A percentile compares a stretch with the other conserved stretches of the same genome.
phyloP scores from a whole-genome alignment of 495 filamentous ascomycete genomes.

The Aspergillus carlsbadensis region DNA sequence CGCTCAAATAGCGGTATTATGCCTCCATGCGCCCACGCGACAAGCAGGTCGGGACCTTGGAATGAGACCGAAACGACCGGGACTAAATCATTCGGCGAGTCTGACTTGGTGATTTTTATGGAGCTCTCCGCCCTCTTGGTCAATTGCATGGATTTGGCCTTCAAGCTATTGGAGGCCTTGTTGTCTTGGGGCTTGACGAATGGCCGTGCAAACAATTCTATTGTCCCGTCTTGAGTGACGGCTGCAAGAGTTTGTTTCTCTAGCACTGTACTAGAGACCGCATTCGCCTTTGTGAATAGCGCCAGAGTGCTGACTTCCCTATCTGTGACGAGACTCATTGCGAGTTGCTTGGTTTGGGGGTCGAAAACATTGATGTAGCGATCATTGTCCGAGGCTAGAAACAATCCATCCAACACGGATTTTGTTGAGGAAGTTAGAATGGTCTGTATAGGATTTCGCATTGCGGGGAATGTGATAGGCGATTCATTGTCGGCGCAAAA shows the following conservation, averaged over 20 bases:
- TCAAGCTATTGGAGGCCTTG: constrained; percentile 34
- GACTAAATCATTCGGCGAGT: constrained; percentile 40
- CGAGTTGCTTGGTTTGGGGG: constrained; percentile 37
- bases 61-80: constrained; percentile 47
- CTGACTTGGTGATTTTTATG: constrained; percentile 50
- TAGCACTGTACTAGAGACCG: constrained; percentile 12
- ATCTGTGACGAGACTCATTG: constrained; percentile 53
- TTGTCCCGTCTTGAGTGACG: constrained; percentile 53
- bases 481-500: constrained; percentile 46
- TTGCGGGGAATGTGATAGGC: constrained; percentile 48
- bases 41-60: constrained; percentile 46
- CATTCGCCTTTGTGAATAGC: constrained; percentile 24
- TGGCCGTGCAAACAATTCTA: constrained; percentile 57
- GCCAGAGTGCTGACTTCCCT: constrained; percentile 46
- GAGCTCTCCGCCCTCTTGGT: constrained; percentile 50
- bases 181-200: constrained; percentile 43
- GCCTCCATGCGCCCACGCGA: constrained; percentile 57
- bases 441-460: constrained; percentile 53
- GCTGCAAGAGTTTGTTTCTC: constrained; percentile 49
- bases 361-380: constrained; percentile 58
- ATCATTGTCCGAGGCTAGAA: constrained; percentile 52
- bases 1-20: constrained; percentile 56
- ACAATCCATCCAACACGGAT: constrained; percentile 32
- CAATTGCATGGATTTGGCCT: constrained; percentile 49
- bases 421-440: constrained; percentile 43